Evolutionary conservation across 2,329 filamentous ascomycete genomes (phyloP), one percentile per base, ranked within the genome.

Genomic region (Phialocephala subalpina): DNA sequence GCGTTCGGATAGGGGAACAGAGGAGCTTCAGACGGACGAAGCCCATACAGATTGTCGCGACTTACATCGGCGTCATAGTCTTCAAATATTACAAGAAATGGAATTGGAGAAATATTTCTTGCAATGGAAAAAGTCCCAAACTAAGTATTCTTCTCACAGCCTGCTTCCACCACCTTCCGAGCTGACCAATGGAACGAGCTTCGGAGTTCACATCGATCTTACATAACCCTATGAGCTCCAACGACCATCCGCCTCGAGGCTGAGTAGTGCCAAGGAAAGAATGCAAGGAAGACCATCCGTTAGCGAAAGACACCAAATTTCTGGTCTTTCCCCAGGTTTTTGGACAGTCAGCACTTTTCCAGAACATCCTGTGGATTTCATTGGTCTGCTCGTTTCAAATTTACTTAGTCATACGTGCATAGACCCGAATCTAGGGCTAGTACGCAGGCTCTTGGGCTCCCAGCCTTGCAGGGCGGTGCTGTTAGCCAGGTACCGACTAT

Each of bases 1-100:
- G 55, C 55, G 55, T 57, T 57, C 36, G 55, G 55, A 29, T 40
- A 6, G 12, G 55, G 27, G 5, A 36, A 20, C 18, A 57, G 18
- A 36, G 29, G 8, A 57, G 35, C 12, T 22, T 57, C 29, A 38
- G 16, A 38, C 8, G n/a, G 36, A 57, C 33, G n/a, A 33, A 53
- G 45, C 45, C 22, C 45, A 11, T 2, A 33, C 25, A 53, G 25
- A 16, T 33, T 33, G 18, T 33, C 9, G 25, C 18, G n/a, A 18
- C 18, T 29, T 33, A 33, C 25, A 27, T 29, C 2, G 49, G 49
- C 49, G 22, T 53, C 49, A 18, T 29, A 53, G 5, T 49, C n/a
- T 33, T 53, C 18, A 27, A n/a, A 25, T 7, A 29, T 33, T 6
- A 27, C 27, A 29, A 3, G 29, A n/a, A 29, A 14, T 12, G 12